These are phyloP conservation scores for Patellaria atrata DNA, from an alignment of 495 filamentous ascomycete genomes.

Conservation along the genomic window DNA sequence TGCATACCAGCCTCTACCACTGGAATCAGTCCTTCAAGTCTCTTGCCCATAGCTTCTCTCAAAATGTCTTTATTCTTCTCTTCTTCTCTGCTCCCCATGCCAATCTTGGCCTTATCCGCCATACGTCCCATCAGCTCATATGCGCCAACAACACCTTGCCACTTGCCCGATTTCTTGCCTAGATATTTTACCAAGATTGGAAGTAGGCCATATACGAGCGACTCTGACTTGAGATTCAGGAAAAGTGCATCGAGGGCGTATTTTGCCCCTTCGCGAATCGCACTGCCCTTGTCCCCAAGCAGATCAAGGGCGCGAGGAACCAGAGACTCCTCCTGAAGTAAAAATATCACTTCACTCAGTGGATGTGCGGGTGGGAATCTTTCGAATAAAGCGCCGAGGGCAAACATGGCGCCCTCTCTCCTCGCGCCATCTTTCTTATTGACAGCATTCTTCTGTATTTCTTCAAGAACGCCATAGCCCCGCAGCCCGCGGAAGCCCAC, in stretches of 20 bases:
- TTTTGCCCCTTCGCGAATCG: constrained; percentile 81
- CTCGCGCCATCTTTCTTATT: constrained; percentile 87
- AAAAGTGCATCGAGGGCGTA: constrained; percentile 91
- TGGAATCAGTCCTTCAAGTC: constrained; percentile 79
- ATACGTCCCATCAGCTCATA: constrained; percentile 71
- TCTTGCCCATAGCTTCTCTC: constrained; percentile 81
- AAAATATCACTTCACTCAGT: constrained; percentile 64
- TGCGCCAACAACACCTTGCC: constrained; percentile 87
- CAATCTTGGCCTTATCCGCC: constrained; percentile 83
- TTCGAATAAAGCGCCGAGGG: constrained; percentile 86
- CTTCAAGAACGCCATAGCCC: constrained; percentile 54
- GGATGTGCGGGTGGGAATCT: constrained; percentile 64
- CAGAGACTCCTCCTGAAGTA: constrained; percentile 64
- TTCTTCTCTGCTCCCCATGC: constrained; percentile 61
- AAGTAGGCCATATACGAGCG: constrained; percentile 63
- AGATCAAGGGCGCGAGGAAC: constrained; percentile 65
- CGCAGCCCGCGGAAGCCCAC: constrained; percentile 63
- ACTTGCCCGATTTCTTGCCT: constrained; percentile 69
- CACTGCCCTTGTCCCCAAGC: constrained; percentile 75
- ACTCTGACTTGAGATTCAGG: constrained; percentile 60
- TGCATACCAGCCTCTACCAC: constrained; percentile 90
- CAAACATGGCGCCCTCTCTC: constrained; percentile 88
- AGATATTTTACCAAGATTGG: constrained; percentile 61
- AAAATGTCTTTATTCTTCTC: constrained; percentile 75
- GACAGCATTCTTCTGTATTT: constrained; percentile 68